These are phyloP conservation scores for Mucuna pruriens DNA, from an alignment of 306 rosid genomes.

Conservation along the genomic window DNA sequence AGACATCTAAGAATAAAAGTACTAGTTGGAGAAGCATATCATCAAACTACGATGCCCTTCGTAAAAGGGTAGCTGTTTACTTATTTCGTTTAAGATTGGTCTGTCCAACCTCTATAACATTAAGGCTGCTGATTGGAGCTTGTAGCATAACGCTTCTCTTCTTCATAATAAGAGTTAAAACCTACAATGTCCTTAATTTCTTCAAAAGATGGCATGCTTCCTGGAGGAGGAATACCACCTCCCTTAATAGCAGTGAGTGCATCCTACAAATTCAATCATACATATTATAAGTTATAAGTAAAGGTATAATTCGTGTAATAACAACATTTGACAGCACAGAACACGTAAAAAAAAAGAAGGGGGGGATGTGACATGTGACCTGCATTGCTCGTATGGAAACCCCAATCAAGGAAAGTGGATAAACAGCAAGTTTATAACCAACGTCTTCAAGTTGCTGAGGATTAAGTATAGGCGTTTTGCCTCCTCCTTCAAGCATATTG, in stretches of 20 bases:
- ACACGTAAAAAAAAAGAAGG: background rate
- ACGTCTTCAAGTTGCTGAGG: conserved; percentile 75
- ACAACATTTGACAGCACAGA: no score
- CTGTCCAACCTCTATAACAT: conserved; percentile 50
- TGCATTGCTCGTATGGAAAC: conserved; percentile 85
- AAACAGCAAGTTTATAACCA: conserved; percentile 79
- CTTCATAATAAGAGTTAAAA: conserved; percentile 80
- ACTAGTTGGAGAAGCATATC: background rate
- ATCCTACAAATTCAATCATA: conserved; percentile 58
- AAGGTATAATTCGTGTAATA: no score
- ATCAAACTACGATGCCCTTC: background rate
- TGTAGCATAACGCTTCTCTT: conserved; percentile 79
- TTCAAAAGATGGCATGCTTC: conserved; percentile 84
- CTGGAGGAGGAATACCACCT: conserved; percentile 85
- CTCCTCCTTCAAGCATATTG: conserved; percentile 98
- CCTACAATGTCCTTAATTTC: conserved; percentile 88
- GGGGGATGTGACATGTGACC: conserved; percentile 46
- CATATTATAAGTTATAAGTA: no score
- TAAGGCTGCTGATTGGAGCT: conserved; percentile 47
- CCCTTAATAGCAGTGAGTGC: conserved; percentile 71
- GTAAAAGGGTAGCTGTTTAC: background rate
- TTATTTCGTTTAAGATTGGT: background rate
- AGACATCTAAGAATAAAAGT: no score
- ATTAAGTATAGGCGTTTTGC: conserved; percentile 80
- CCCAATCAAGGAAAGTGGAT: conserved; percentile 90